Evolutionary conservation across 176 grass and related monocot species (phyloP).

Genomic region (Poa pratensis): DNA sequence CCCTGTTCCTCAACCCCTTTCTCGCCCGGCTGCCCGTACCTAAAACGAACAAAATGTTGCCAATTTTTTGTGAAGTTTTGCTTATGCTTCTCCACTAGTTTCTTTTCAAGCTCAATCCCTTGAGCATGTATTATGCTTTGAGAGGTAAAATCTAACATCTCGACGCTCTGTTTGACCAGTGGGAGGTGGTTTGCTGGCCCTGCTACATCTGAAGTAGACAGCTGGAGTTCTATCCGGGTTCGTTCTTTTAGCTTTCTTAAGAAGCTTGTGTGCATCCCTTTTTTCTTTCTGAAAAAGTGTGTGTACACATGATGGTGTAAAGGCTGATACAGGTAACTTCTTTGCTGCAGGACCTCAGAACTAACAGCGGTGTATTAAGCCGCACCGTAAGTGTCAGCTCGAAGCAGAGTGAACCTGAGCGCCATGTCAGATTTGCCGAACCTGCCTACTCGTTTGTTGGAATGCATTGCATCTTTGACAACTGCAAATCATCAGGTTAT

Average conservation of each 20-base stretch:
- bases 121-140: constrained; percentile 15
- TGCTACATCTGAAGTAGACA: constrained; percentile 68
- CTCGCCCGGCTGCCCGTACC: neutral
- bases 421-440: constrained; percentile 62
- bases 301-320: neutral
- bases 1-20: neutral
- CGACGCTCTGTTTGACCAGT: constrained; percentile 48
- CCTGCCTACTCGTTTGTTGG: constrained; percentile 97
- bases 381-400: constrained; percentile 61
- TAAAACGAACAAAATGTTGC: constrained; percentile 15
- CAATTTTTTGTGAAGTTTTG: neutral
- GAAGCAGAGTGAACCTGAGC: constrained; percentile 69
- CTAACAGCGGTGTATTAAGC: constrained; percentile 57
- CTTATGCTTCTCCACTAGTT: neutral
- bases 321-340: constrained; percentile 34
- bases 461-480: constrained; percentile 99
- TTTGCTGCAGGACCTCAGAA: constrained; percentile 73
- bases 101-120: constrained; percentile 21
- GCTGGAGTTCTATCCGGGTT: constrained; percentile 73
- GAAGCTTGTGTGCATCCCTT: constrained; percentile 21
- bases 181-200: constrained; percentile 64
- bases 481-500: constrained; percentile 90
- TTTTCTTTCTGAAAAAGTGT: neutral
- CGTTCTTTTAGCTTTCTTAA: constrained; percentile 32
- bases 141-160: constrained; percentile 39